Evolutionary conservation across 2,329 filamentous ascomycete species (phyloP).

Genomic region (Xylariomycetidae sp.): DNA sequence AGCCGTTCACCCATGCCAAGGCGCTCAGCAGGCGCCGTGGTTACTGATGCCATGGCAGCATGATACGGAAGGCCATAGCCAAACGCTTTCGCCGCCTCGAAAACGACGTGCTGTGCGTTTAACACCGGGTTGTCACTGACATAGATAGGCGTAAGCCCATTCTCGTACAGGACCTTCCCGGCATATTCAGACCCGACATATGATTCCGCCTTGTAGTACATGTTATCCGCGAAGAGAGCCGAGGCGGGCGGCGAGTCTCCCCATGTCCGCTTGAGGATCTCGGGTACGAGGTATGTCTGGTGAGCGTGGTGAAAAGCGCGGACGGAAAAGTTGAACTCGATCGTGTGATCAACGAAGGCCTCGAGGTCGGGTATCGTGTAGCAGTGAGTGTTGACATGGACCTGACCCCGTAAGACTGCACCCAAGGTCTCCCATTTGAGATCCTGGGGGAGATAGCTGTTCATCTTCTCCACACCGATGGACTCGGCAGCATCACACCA

Average conservation of each 20-base stretch:
- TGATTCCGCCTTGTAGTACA: constrained; percentile 66
- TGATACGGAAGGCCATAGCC: constrained; percentile 57
- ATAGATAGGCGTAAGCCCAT: constrained; percentile 59
- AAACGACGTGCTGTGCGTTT: constrained; percentile 64
- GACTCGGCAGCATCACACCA: constrained; percentile 56
- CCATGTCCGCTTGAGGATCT: constrained; percentile 54
- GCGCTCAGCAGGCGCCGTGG: constrained; percentile 51
- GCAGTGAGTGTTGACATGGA: constrained; percentile 66
- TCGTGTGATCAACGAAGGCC: constrained; percentile 62
- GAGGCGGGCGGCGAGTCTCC: constrained; percentile 48
- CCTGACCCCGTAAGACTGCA: constrained; percentile 59
- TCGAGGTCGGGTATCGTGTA: constrained; percentile 65
- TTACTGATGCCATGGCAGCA: constrained; percentile 51
- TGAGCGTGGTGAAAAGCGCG: constrained; percentile 67
- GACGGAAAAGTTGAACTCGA: constrained; percentile 64
- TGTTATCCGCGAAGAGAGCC: constrained; percentile 65
- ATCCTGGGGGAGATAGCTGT: constrained; percentile 54
- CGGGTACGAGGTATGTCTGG: constrained; percentile 59
- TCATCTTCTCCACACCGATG: constrained; percentile 43
- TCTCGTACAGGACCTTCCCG: constrained; percentile 59
- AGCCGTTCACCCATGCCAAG: constrained; percentile 52
- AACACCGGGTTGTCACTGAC: constrained; percentile 67
- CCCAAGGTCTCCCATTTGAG: constrained; percentile 57
- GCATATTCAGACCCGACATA: constrained; percentile 60
- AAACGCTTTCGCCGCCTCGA: constrained; percentile 56